These are phyloP conservation scores for Lentinula edodes DNA, from an alignment of 768 basidiomycete species.

Conservation along the genomic window DNA sequence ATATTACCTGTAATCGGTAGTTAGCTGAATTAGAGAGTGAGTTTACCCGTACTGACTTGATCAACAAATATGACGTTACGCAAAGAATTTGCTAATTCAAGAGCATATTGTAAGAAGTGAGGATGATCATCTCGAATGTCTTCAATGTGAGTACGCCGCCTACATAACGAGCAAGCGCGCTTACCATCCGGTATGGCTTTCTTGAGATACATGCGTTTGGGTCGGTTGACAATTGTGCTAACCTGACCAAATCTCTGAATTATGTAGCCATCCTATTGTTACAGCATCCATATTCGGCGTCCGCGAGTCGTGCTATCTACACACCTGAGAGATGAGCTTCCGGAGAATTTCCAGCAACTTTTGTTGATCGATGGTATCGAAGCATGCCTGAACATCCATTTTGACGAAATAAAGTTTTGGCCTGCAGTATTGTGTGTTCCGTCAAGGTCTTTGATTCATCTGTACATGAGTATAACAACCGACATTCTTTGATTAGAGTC, in stretches of 20 bases:
- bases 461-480: conserved; percentile 10
- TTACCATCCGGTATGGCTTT: conserved; percentile 67
- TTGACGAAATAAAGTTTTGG: conserved; percentile 94
- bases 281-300: background rate
- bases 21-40: too few relatives aligned
- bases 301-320: background rate
- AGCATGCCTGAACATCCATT: conserved; percentile 92
- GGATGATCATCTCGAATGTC: conserved; percentile 59
- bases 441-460: background rate
- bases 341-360: conserved; percentile 76
- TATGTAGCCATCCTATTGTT: conserved; percentile 60
- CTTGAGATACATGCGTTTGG: conserved; percentile 50
- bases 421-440: conserved; percentile 29
- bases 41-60: conserved; percentile 40
- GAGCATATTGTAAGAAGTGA: conserved; percentile 68
- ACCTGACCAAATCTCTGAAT: conserved; percentile 69
- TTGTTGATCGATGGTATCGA: conserved; percentile 91
- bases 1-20: conserved; percentile 37
- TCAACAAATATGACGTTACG: conserved; percentile 84
- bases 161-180: background rate
- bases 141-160: background rate
- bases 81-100: conserved; percentile 57
- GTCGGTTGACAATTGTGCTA: conserved; percentile 45
- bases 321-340: conserved; percentile 67
- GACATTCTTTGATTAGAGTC: conserved; percentile 47